Percentiles rank a stretch among this genome's conserved stretches.
Conservation (phyloP, 768 basidiomycete genomes). For the Butyriboletus loyo region DNA sequence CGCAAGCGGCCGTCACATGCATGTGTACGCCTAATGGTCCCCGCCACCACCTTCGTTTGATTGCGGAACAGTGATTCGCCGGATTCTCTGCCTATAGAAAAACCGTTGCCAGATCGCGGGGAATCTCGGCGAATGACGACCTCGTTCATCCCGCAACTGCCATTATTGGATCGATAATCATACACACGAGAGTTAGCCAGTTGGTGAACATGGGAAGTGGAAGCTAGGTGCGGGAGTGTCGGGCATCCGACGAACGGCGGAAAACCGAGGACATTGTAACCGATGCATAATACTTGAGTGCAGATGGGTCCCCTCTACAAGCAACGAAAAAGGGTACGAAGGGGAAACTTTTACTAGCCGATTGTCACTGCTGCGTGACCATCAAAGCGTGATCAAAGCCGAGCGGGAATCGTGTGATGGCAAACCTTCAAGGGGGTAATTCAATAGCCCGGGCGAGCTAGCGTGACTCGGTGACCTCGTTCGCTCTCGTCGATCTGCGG, state of each 20-base stretch:
- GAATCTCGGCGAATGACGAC: background rate
- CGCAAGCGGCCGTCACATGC: background rate
- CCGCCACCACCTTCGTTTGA: background rate
- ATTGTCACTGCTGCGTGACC: background rate
- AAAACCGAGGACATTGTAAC: background rate
- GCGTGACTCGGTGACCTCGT: background rate
- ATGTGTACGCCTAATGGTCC: background rate
- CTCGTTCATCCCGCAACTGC: background rate
- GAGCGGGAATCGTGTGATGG: background rate
- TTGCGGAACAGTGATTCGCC: background rate
- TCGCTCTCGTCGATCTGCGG: background rate
- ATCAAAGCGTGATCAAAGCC: background rate
- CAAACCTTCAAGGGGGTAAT: background rate
- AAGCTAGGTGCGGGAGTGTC: background rate
- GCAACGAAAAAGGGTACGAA: background rate
- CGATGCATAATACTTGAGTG: background rate
- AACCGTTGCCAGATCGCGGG: background rate
- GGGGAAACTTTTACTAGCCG: background rate
- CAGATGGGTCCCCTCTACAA: background rate
- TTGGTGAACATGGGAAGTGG: background rate
- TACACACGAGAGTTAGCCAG: background rate
- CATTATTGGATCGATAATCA: background rate
- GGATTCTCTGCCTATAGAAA: background rate
- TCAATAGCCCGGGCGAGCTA: background rate
- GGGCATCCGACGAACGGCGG: background rate